phyloP scores from a whole-genome alignment of 2,329 filamentous ascomycete species.

The Dryadomyces sulphureus region DNA sequence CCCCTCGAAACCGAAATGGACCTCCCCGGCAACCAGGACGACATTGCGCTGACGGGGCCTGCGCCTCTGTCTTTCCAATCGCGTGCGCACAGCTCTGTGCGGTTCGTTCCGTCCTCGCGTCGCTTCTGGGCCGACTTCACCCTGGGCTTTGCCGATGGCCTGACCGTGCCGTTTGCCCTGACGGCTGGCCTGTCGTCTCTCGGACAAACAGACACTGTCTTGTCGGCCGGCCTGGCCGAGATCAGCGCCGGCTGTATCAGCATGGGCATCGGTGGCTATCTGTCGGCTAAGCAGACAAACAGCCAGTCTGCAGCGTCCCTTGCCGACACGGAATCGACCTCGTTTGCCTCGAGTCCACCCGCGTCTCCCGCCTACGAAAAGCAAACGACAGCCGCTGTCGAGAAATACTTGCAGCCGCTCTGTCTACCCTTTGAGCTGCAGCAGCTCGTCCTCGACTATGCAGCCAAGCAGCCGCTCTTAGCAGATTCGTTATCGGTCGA shows the following conservation, averaged over 20 bases:
- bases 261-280: constrained; percentile 59
- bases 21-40: not conserved
- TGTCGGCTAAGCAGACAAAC: constrained; percentile 32
- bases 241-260: constrained; percentile 57
- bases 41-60: constrained; percentile 1
- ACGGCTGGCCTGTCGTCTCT: constrained; percentile 53
- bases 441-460: constrained; percentile 10
- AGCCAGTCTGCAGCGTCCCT: constrained; percentile 3
- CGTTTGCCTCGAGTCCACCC: not conserved
- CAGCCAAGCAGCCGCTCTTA: constrained; percentile 4
- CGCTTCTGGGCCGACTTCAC: constrained; percentile 49
- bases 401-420: constrained; percentile 12
- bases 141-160: constrained; percentile 57
- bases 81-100: not conserved
- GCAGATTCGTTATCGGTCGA: not conserved
- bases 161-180: constrained; percentile 62
- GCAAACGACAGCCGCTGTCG: not conserved
- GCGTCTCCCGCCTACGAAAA: not conserved
- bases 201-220: constrained; percentile 44
- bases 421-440: constrained; percentile 10
- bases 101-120: constrained; percentile 14
- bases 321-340: constrained; percentile 8
- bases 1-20: not conserved
- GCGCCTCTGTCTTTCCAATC: too few relatives aligned
- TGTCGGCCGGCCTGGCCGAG: constrained; percentile 56